Evolutionary conservation across 2,329 filamentous ascomycete species (phyloP).

Genomic region (Fusarium penzigii): DNA sequence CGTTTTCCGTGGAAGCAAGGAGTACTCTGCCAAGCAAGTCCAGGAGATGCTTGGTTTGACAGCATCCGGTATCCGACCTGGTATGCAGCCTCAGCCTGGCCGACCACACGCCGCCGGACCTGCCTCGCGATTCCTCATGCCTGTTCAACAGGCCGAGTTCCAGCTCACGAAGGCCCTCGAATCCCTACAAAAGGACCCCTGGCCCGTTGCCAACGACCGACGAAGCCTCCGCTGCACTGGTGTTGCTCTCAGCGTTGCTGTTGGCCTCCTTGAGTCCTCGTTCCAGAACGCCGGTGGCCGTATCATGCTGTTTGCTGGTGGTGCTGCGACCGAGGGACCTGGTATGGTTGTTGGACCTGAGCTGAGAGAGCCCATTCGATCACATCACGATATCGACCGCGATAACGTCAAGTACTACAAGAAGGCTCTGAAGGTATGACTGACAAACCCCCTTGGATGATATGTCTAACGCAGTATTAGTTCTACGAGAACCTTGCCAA

Average conservation of each 20-base stretch:
- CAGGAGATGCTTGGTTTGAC: constrained; percentile 96
- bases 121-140: constrained; percentile 86
- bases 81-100: constrained; percentile 72
- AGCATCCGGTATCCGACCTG: constrained; percentile 71
- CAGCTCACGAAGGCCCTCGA: constrained; percentile 96
- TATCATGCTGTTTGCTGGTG: constrained; percentile 96
- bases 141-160: constrained; percentile 94
- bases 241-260: constrained; percentile 92
- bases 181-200: constrained; percentile 93
- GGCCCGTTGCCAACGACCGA: constrained; percentile 93
- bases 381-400: constrained; percentile 96
- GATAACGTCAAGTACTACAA: constrained; percentile 99
- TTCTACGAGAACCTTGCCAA: constrained; percentile 96
- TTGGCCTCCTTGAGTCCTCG: constrained; percentile 87
- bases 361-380: constrained; percentile 92
- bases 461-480: constrained; percentile 43
- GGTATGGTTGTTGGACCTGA: constrained; percentile 97
- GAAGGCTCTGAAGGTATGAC: constrained; percentile 85
- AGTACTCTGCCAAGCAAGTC: constrained; percentile 98
- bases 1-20: constrained; percentile 96
- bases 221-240: constrained; percentile 90
- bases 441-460: not conserved
- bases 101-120: constrained; percentile 76
- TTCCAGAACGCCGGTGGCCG: constrained; percentile 95
- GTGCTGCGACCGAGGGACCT: constrained; percentile 91